A percentile compares a stretch with the other conserved stretches of the same genome.
Conservation (phyloP, 306 rosid species). For the Arachis hypogaea region DNA sequence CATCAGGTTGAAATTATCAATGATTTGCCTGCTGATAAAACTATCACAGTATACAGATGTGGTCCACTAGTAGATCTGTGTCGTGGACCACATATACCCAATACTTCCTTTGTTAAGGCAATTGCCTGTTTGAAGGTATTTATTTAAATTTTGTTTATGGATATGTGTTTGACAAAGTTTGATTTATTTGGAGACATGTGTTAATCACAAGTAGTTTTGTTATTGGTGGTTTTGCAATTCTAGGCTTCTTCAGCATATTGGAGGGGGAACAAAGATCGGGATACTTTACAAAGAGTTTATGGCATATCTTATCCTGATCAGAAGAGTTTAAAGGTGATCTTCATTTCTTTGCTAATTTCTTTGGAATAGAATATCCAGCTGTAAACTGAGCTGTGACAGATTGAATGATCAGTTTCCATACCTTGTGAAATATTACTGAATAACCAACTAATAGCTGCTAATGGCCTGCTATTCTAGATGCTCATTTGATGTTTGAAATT, state of each 20-base stretch:
- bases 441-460: neutral
- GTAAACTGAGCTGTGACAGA: slow-evolving; percentile 18
- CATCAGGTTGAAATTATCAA: slow-evolving; percentile 92
- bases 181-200: slow-evolving; percentile 9
- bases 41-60: slow-evolving; percentile 95
- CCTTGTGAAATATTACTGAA: slow-evolving; percentile 16
- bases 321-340: slow-evolving; percentile 80
- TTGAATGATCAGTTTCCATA: slow-evolving; percentile 17
- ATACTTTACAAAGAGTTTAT: slow-evolving; percentile 94
- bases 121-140: slow-evolving; percentile 84
- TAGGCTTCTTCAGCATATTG: slow-evolving; percentile 99
- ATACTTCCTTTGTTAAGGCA: slow-evolving; percentile 94
- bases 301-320: slow-evolving; percentile 97
- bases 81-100: slow-evolving; percentile 98
- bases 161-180: slow-evolving; percentile 4
- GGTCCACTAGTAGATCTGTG: slow-evolving; percentile 95
- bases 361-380: slow-evolving; percentile 7
- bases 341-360: neutral
- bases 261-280: slow-evolving; percentile 92
- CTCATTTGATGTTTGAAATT: neutral
- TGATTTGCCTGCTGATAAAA: slow-evolving; percentile 88
- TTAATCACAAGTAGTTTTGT: neutral
- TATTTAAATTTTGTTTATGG: slow-evolving; percentile 26
- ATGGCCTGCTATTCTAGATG: neutral
- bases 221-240: slow-evolving; percentile 42